These are phyloP conservation scores for Carpinus fangiana DNA, from an alignment of 306 rosid genomes.

Conservation along the genomic window DNA sequence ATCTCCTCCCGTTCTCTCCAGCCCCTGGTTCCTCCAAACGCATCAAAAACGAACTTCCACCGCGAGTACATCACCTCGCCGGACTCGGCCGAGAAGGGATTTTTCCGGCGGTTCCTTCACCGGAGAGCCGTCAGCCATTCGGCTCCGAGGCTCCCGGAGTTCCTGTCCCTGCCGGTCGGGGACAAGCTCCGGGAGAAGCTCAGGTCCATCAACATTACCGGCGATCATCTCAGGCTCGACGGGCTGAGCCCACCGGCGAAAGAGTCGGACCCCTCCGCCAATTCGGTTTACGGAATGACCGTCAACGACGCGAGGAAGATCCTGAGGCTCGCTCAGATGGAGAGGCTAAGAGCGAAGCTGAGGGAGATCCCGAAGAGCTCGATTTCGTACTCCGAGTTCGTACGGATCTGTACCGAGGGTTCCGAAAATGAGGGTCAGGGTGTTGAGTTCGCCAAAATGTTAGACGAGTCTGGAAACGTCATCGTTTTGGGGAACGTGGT, in stretches of 20 bases:
- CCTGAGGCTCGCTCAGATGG: constrained; percentile 51
- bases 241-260: neutral
- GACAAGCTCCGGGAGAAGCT: constrained; percentile 52
- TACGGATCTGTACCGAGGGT: constrained; percentile 54
- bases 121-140: constrained; percentile 42
- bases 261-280: neutral
- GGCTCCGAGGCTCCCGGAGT: constrained; percentile 49
- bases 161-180: constrained; percentile 55
- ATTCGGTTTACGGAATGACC: constrained; percentile 32
- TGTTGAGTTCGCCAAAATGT: constrained; percentile 54
- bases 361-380: constrained; percentile 47
- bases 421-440: constrained; percentile 61
- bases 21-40: constrained; percentile 19
- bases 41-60: constrained; percentile 34
- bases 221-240: neutral
- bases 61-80: constrained; percentile 41
- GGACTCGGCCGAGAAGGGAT: constrained; percentile 30
- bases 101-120: constrained; percentile 56
- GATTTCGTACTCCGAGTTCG: constrained; percentile 53
- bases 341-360: constrained; percentile 65
- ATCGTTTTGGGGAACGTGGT: constrained; percentile 81
- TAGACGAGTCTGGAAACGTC: constrained; percentile 79
- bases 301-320: constrained; percentile 66
- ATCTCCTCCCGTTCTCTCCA: constrained; percentile 15
- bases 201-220: constrained; percentile 22